phyloP scores from a whole-genome alignment of 2,329 filamentous ascomycete species.

The Fusarium cyanostomum region DNA sequence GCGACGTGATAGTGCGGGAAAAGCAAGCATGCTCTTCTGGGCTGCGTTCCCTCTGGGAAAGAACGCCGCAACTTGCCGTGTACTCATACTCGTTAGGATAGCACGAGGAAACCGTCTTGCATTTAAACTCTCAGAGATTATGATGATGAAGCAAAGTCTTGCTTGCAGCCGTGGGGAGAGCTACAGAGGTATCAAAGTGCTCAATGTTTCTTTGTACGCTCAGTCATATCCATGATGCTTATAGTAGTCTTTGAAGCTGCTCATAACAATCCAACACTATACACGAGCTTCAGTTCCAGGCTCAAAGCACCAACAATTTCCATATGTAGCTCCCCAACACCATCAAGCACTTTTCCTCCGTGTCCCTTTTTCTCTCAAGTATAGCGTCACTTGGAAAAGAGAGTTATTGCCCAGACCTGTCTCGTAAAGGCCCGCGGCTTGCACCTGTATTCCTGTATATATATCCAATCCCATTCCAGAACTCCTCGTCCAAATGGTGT shows the following conservation, averaged over 20 bases:
- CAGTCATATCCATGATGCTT: slow-evolving; percentile 7
- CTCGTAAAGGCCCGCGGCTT: slow-evolving; percentile 3
- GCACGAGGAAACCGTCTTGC: not conserved
- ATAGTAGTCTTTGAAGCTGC: not conserved
- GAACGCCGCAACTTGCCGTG: not conserved
- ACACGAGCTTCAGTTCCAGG: slow-evolving; percentile 6
- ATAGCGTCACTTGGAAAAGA: slow-evolving; percentile 2
- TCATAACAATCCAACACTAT: slow-evolving; percentile 7
- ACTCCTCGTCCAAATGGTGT: slow-evolving; percentile 24
- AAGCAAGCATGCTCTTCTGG: not conserved
- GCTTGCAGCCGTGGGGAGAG: too few relatives aligned
- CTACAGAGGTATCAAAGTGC: too few relatives aligned
- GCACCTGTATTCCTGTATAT: slow-evolving; percentile 24
- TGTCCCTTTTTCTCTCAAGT: not conserved
- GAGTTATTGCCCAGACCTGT: slow-evolving; percentile 1
- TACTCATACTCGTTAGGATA: too few relatives aligned
- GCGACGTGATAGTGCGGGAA: not conserved
- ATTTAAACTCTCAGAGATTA: not conserved
- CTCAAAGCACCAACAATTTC: not conserved
- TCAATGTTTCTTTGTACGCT: not conserved
- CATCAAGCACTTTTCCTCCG: slow-evolving; percentile 27
- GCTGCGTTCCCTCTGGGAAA: not conserved
- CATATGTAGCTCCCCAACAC: slow-evolving; percentile 23
- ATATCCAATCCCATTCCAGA: slow-evolving; percentile 27
- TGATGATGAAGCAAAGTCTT: too few relatives aligned